Evolutionary conservation across 2,329 filamentous ascomycete genomes (phyloP).

Genomic region (Aspergillus ochraceoroseus): DNA sequence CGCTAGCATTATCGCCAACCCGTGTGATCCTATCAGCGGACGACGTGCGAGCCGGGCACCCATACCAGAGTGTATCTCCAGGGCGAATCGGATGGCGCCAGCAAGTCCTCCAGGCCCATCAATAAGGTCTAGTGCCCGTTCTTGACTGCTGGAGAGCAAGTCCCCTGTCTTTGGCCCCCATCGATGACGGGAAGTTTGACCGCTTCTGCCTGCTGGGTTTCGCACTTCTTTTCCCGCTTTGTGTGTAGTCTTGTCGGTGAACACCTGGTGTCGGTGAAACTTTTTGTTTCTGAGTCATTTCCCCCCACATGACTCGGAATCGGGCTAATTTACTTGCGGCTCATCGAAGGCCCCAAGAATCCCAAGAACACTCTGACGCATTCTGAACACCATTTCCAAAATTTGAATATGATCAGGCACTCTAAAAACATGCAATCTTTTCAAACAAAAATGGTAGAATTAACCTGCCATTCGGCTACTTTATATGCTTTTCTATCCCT

Average conservation of each 20-base stretch:
- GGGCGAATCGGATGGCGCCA: conserved; percentile 21
- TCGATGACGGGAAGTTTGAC: conserved; percentile 15
- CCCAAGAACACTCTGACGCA: not conserved
- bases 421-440: not conserved
- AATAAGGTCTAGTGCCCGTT: conserved; percentile 24
- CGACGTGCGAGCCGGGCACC: not conserved
- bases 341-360: not conserved
- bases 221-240: conserved; percentile 3
- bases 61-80: conserved; percentile 8
- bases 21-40: conserved; percentile 4
- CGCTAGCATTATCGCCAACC: conserved; percentile 8
- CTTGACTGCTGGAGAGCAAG: not conserved
- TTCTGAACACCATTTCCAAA: too few relatives aligned
- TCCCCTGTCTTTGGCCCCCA: conserved; percentile 11
- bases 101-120: conserved; percentile 18
- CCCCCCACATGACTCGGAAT: not conserved
- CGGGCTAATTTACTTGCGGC: not conserved
- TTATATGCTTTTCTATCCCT: conserved; percentile 5
- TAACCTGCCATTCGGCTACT: not conserved
- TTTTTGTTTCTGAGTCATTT: conserved; percentile 2
- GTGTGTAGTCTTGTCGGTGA: conserved; percentile 9
- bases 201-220: conserved; percentile 19
- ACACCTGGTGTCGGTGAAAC: not conserved
- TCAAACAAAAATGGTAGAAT: not conserved
- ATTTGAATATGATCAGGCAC: too few relatives aligned